Evolutionary conservation across 495 filamentous ascomycete species (phyloP), one percentile per base, ranked within the genome.

Genomic region (Staphylotrichum tortipilum): DNA sequence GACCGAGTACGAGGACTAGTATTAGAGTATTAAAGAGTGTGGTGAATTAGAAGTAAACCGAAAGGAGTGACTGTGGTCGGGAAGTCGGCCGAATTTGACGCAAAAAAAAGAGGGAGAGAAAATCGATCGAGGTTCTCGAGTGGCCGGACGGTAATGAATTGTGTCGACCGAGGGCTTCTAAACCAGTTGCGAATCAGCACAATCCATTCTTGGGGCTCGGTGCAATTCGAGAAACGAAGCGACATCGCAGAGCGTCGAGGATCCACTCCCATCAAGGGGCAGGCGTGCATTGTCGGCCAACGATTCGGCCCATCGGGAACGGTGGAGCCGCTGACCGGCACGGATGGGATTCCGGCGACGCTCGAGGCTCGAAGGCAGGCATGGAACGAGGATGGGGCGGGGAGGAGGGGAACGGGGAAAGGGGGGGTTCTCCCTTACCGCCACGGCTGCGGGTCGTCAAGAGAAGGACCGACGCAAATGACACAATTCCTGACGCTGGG

Each of bases 401-500:
- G 39, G n/a, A n/a, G 18, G 24, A 31, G 41, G 44, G 29, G 52
- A 22, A 55, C 50, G 44, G 54, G 6, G 53, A 34, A 57, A 58
- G 67, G 72, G 35, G 31, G 23, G 46, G 43, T n/a, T n/a, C n/a
- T 78, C 73, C 75, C 81, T 83, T 84, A 84, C 80, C 74, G 78
- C 77, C 74, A 81, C 71, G 72, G 73, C 77, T 71, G 67, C 62
- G 72, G 72, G 65, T 64, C 68, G 66, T 28, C n/a, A 30, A 36
- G 41, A 60, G 42, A 60, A 66, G 55, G 61, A 71, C 71, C 66
- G 67, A 73, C 56, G 66, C 67, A 79, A 68, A 69, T 68, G 67
- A 69, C 58, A 66, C 58, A 68, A 70, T 69, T 71, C 69, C 67
- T 67, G 61, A 54, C 56, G 56, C 60, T 57, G 69, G 66, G 78